These are phyloP conservation scores for Chimonanthus salicifolius DNA, from an alignment of 164 flowering plant genomes.

Conservation along the genomic window DNA sequence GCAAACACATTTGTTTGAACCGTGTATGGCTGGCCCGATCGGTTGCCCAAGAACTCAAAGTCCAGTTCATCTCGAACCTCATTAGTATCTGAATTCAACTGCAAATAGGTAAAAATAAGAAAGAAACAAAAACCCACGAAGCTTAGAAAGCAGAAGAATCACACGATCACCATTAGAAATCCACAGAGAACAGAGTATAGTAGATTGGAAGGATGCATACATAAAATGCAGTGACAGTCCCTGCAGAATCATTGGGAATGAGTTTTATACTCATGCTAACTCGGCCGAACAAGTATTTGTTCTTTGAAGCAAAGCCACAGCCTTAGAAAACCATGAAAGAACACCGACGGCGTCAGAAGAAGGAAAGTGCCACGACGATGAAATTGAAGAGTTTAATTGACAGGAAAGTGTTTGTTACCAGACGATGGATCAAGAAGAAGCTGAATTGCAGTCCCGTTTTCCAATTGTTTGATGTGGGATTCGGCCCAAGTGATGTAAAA, in stretches of 20 bases:
- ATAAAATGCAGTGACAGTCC: slow-evolving; percentile 67
- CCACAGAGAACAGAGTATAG: background rate
- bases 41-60: slow-evolving; percentile 61
- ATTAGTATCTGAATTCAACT: slow-evolving; percentile 53
- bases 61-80: slow-evolving; percentile 46
- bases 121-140: background rate
- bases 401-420: slow-evolving; percentile 20
- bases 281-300: slow-evolving; percentile 45
- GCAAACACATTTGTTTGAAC: slow-evolving; percentile 62
- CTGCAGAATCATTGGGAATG: slow-evolving; percentile 69
- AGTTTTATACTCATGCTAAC: slow-evolving; percentile 68
- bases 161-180: too few relatives aligned
- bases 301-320: slow-evolving; percentile 63
- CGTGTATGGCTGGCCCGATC: slow-evolving; percentile 54
- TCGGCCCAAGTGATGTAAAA: slow-evolving; percentile 51
- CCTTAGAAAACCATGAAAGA: slow-evolving; percentile 19
- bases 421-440: slow-evolving; percentile 47
- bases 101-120: background rate
- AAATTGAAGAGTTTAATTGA: too few relatives aligned
- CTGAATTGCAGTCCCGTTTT: slow-evolving; percentile 45
- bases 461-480: slow-evolving; percentile 39
- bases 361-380: background rate
- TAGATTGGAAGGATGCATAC: slow-evolving; percentile 15
- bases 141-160: too few relatives aligned
- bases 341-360: background rate